phyloP scores from a whole-genome alignment of 192 early-diverging fungal species.

The Coemansia sp. region DNA sequence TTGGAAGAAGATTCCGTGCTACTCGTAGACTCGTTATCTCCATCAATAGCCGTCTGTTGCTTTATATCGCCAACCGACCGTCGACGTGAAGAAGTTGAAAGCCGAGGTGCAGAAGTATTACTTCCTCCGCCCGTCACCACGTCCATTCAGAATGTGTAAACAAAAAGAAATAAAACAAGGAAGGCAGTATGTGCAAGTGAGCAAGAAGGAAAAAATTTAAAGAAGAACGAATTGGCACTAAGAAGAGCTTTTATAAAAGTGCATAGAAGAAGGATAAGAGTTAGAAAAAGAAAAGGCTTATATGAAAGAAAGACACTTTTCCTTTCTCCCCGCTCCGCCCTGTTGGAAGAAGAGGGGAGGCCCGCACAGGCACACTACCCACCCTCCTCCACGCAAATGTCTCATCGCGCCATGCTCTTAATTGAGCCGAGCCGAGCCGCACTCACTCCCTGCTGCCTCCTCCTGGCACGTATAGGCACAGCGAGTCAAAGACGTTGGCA shows the following conservation, averaged over 20 bases:
- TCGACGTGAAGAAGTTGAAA: conserved; percentile 9
- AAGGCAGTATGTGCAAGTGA: background rate
- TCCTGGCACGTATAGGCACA: conserved; percentile 43
- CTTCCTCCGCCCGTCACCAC: background rate
- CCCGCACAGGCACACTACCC: background rate
- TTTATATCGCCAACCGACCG: conserved; percentile 15
- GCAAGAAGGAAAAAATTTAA: background rate
- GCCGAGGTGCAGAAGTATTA: background rate
- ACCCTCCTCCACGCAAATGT: background rate
- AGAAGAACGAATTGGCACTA: background rate
- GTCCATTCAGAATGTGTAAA: conserved; percentile 2
- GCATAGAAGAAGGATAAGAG: background rate
- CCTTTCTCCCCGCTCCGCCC: too few species aligned
- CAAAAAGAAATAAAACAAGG: conserved; percentile 5
- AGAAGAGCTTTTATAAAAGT: background rate
- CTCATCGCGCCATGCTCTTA: background rate
- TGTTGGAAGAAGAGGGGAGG: background rate
- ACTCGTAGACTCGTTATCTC: conserved; percentile 1
- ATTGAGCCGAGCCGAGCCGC: background rate
- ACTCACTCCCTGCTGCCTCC: background rate
- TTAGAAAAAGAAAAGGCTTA: background rate
- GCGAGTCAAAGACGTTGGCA: conserved; percentile 69
- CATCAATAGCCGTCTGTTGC: background rate
- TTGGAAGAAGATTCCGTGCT: conserved; percentile 1
- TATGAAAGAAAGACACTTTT: too few species aligned